Conservation (phyloP, 129 eudicot species). For the Flaveria ramosissima region DNA sequence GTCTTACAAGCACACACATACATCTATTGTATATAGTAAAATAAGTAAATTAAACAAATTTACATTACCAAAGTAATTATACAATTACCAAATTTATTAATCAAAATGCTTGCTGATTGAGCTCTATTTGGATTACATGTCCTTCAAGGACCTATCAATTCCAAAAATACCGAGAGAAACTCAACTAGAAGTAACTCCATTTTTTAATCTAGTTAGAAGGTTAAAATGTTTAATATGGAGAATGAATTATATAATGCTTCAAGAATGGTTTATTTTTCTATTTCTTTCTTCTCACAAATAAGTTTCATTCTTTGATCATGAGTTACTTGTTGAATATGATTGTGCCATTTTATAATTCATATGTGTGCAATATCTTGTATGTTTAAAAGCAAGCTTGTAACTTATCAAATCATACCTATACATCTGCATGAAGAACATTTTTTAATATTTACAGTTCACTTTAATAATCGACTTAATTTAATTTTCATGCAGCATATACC, state of each 20-base stretch:
- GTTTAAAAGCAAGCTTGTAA: background rate
- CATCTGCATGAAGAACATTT: background rate
- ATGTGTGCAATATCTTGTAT: background rate
- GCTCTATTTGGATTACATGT: background rate
- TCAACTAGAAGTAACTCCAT: background rate
- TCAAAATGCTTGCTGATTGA: background rate
- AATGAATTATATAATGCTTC: background rate
- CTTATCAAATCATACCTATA: background rate
- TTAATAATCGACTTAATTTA: conserved; percentile 6
- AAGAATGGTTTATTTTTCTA: background rate
- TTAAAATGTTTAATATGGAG: background rate
- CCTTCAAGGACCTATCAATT: background rate
- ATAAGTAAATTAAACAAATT: conserved; percentile 2
- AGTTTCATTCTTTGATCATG: background rate
- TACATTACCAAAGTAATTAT: background rate
- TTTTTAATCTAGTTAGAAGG: background rate
- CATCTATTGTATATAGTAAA: background rate
- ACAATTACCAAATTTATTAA: background rate
- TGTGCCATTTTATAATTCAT: background rate
- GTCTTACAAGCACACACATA: background rate
- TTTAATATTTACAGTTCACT: background rate
- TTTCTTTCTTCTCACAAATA: background rate
- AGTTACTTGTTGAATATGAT: background rate
- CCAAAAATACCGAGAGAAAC: background rate
- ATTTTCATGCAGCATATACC: conserved; percentile 75